A percentile compares a stretch with the other conserved stretches of the same genome.
Evolutionary conservation across 768 basidiomycete species (phyloP).

Genomic region (Lenzites betulinus): DNA sequence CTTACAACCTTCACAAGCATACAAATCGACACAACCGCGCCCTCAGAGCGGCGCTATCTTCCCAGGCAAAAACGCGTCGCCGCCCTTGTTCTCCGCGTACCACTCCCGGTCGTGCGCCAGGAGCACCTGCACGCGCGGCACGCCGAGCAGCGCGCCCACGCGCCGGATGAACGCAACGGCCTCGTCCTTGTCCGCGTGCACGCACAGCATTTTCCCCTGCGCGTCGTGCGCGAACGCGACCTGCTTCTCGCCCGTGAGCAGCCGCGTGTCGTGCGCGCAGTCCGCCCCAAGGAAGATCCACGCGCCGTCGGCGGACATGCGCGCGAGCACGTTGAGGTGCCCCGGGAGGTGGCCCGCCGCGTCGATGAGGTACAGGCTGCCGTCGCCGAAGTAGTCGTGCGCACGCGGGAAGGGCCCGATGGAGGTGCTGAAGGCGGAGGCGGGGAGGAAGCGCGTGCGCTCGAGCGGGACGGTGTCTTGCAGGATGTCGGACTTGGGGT

Average conservation of each 20-base stretch:
- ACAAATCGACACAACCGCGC: too few species aligned
- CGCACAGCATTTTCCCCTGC: conserved; percentile 37
- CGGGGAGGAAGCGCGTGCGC: conserved; percentile 26
- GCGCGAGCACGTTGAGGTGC: conserved; percentile 55
- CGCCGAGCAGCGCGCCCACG: conserved; percentile 39
- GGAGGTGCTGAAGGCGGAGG: conserved; percentile 36
- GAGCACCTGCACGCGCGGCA: conserved; percentile 46
- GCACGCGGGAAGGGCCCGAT: conserved; percentile 54
- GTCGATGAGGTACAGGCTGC: conserved; percentile 57
- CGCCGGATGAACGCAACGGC: conserved; percentile 46
- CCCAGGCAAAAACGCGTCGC: conserved; percentile 39
- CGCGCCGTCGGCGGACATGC: conserved; percentile 52
- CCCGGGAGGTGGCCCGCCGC: conserved; percentile 57
- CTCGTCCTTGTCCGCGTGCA: conserved; percentile 44
- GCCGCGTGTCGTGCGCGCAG: conserved; percentile 54
- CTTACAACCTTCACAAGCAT: too few species aligned
- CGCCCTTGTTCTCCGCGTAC: conserved; percentile 48
- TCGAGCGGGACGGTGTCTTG: conserved; percentile 19
- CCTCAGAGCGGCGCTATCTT: too few species aligned
- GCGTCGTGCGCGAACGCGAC: conserved; percentile 34
- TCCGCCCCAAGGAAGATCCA: conserved; percentile 62
- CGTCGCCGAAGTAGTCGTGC: conserved; percentile 57
- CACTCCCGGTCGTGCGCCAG: conserved; percentile 56
- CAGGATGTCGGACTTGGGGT: conserved; percentile 36
- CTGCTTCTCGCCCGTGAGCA: conserved; percentile 47